Base-by-base conservation (phyloP, 2,329 filamentous ascomycete species). In the Talaromyces sp. region DNA sequence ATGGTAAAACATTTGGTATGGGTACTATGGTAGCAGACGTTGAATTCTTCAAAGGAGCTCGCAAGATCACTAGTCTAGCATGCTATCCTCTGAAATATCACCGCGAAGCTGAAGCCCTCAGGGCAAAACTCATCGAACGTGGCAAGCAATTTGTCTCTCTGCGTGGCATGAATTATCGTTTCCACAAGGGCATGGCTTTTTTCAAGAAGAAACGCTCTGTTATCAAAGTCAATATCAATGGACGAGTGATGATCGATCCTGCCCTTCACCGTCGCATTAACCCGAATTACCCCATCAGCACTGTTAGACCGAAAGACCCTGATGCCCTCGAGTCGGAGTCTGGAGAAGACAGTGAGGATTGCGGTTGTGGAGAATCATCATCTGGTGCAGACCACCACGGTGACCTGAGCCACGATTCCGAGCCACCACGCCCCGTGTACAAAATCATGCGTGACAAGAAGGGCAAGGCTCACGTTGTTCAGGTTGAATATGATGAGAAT, bases 241-340 rank as follows among this genome's bases (percentile, higher is more conserved):
- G 91, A 17, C 86, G 92, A 31, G 82, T 96, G 62, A 96, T 96
- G 91, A 80, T 96, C 22, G 92, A 96, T 67, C 85, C 90, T 0
- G 85, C 85, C 3, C 89, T 89, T 41, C 91, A 95, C 74, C 84
- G 90, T 8, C 84, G 89, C 35, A 89, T 93, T 70, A 89, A 94
- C 64, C 89, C 91, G 1, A 96, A 96, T 69, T 96, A 96, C 64
- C 83, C 83, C 0, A 84, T 93, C 65, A 89, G 88, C 21, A 80
- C 83, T 1, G 85, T 96, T 56, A 86, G 87, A 52, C 84, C 88
- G 0, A 87, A 89, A 64, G 87, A 91, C 59, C 80, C 84, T 25
- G 84, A 88, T 64, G 71, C 84, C 1, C 66, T 85, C 1, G 80
- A 80, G 19, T 80, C 52, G 10, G 57, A 59, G 37, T 59, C 57